Evolutionary conservation across 352 stramenopile genomes (phyloP).

Genomic region (Globisporangium uncinulatum): DNA sequence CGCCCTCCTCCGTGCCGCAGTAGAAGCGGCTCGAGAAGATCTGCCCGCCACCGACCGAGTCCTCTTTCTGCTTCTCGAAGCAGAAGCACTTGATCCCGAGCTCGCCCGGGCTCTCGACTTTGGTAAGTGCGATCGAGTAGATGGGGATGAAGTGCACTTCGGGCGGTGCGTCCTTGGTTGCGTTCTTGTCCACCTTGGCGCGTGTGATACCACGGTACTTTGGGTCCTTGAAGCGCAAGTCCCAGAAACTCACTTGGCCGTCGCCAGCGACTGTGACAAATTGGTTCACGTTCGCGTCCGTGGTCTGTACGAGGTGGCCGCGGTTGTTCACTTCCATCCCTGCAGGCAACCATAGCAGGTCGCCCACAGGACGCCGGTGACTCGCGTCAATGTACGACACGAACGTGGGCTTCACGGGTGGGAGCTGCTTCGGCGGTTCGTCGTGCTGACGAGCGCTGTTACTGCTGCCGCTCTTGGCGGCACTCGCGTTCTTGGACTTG

Average conservation of each 20-base stretch:
- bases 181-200: conserved; percentile 56
- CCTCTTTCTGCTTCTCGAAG: conserved; percentile 61
- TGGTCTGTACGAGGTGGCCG: conserved; percentile 67
- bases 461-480: conserved; percentile 11
- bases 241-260: conserved; percentile 91
- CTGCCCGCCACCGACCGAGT: conserved; percentile 13
- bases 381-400: conserved; percentile 86
- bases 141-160: conserved; percentile 82
- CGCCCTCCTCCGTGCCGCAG: conserved; percentile 85
- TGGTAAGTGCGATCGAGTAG: conserved; percentile 76
- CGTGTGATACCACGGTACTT: conserved; percentile 69
- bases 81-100: conserved; percentile 60
- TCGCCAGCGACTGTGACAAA: conserved; percentile 92
- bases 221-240: conserved; percentile 86
- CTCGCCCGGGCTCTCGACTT: conserved; percentile 65
- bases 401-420: conserved; percentile 63
- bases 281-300: conserved; percentile 64
- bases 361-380: conserved; percentile 80
- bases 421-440: conserved; percentile 50
- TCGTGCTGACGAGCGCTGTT: conserved; percentile 15
- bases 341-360: conserved; percentile 85
- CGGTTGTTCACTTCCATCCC: conserved; percentile 86
- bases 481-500: conserved; percentile 34
- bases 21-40: conserved; percentile 66
- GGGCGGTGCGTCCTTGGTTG: conserved; percentile 43